phyloP scores from a whole-genome alignment of 208 protist genomes.

The Acanthamoeba castellanii region DNA sequence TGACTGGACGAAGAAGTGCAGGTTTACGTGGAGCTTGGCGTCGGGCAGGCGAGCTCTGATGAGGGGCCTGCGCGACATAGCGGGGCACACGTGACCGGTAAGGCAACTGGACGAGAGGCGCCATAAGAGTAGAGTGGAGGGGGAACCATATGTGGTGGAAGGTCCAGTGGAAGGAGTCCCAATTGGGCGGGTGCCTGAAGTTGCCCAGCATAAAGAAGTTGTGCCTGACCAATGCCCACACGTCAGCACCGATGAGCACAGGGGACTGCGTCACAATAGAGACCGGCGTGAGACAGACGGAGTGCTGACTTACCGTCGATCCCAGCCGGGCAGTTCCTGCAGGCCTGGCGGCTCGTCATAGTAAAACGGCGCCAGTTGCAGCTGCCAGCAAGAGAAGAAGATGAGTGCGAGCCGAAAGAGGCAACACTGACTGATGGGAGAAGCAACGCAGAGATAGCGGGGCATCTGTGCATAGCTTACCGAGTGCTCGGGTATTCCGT shows the following conservation, averaged over 20 bases:
- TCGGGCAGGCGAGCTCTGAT: constrained; percentile 18
- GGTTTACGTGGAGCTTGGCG: constrained; percentile 25
- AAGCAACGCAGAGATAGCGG: not conserved
- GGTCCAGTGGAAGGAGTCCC: constrained; percentile 66
- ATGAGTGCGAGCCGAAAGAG: too few species aligned
- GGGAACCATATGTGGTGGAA: constrained; percentile 42
- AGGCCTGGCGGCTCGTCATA: not conserved
- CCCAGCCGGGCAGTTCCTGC: not conserved
- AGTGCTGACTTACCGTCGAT: not conserved
- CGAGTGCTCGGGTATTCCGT: constrained; percentile 1
- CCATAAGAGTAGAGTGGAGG: not conserved
- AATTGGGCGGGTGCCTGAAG: constrained; percentile 62
- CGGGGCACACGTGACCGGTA: not conserved
- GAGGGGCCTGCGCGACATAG: not conserved
- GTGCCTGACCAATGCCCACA: not conserved
- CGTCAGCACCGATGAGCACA: not conserved
- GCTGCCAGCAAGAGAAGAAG: not conserved
- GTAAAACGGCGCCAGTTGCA: constrained; percentile 45
- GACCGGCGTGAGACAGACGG: not conserved
- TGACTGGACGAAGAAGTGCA: not conserved
- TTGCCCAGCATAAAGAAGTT: constrained; percentile 72
- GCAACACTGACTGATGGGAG: not conserved
- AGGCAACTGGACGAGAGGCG: not conserved
- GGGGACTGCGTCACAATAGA: not conserved
- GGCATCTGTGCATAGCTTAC: not conserved